Conservation (phyloP, 177 flowering plant species). For the Tripterygium wilfordii region DNA sequence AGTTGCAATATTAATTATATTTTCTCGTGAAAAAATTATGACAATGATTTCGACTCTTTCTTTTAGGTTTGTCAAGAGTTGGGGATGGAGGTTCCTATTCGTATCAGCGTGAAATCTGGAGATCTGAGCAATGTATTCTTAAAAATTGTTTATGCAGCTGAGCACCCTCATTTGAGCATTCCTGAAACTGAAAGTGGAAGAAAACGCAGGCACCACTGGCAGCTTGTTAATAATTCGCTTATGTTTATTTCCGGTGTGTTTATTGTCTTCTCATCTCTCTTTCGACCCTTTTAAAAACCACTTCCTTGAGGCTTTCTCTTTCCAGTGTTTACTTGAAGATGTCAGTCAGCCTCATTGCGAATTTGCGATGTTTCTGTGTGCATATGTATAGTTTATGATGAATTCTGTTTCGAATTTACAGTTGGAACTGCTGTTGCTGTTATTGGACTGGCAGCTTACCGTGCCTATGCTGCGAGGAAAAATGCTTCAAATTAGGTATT, state of each 20-base stretch:
- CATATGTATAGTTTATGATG: background rate
- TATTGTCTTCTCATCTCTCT: background rate
- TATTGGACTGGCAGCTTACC: constrained; percentile 49
- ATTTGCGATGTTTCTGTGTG: background rate
- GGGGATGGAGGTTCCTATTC: constrained; percentile 54
- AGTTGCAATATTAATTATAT: too few species aligned
- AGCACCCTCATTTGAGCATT: constrained; percentile 45
- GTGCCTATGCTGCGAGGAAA: constrained; percentile 44
- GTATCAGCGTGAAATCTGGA: constrained; percentile 34
- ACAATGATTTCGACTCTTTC: too few species aligned
- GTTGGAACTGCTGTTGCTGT: constrained; percentile 47
- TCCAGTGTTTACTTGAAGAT: too few species aligned
- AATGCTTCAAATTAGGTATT: constrained; percentile 26
- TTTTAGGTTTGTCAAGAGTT: constrained; percentile 35
- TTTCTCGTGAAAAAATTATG: too few species aligned
- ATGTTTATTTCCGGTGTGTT: constrained; percentile 38
- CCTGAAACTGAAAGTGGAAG: constrained; percentile 53
- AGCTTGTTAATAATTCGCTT: constrained; percentile 37
- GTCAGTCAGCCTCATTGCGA: too few species aligned
- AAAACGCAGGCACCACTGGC: constrained; percentile 30
- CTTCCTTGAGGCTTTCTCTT: too few species aligned
- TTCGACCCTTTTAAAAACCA: background rate
- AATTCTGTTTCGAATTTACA: constrained; percentile 12
- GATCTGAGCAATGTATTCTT: constrained; percentile 30
- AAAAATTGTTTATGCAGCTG: constrained; percentile 40